Conservation (phyloP, 345 rosid species). For the Laguncularia racemosa region DNA sequence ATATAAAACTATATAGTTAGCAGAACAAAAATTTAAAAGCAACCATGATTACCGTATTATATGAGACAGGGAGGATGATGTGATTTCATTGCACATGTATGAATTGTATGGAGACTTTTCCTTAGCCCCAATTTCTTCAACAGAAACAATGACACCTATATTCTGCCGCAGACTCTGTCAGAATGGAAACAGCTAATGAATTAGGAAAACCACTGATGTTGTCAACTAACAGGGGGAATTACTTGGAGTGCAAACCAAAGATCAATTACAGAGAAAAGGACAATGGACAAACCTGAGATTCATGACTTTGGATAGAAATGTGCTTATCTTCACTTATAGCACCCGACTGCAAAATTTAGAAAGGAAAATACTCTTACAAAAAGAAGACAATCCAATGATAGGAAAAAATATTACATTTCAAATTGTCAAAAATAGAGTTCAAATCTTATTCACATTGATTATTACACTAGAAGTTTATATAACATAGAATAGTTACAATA, state of each 20-base stretch:
- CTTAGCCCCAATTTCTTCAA: constrained; percentile 81
- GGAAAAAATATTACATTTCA: not conserved
- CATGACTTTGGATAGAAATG: constrained; percentile 63
- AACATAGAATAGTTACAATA: too few species aligned
- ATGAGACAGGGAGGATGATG: constrained; percentile 64
- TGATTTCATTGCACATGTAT: constrained; percentile 51
- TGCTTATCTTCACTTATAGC: constrained; percentile 55
- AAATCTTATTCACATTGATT: too few species aligned
- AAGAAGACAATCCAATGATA: not conserved
- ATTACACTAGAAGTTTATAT: too few species aligned
- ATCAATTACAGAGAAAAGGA: constrained; percentile 10
- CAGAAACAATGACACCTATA: constrained; percentile 63
- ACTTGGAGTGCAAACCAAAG: not conserved
- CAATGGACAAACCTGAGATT: constrained; percentile 41
- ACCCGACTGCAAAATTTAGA: constrained; percentile 47
- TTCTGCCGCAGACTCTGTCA: constrained; percentile 54
- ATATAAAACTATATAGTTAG: not conserved
- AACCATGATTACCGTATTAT: constrained; percentile 58
- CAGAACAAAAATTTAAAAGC: not conserved
- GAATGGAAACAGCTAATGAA: constrained; percentile 11
- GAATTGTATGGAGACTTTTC: constrained; percentile 81
- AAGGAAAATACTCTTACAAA: constrained; percentile 9
- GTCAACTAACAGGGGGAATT: not conserved
- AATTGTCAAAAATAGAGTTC: too few species aligned
- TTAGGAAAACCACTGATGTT: not conserved